These are phyloP conservation scores for Leptodermis oblonga DNA, from an alignment of 257 asterid genomes.

Conservation along the genomic window DNA sequence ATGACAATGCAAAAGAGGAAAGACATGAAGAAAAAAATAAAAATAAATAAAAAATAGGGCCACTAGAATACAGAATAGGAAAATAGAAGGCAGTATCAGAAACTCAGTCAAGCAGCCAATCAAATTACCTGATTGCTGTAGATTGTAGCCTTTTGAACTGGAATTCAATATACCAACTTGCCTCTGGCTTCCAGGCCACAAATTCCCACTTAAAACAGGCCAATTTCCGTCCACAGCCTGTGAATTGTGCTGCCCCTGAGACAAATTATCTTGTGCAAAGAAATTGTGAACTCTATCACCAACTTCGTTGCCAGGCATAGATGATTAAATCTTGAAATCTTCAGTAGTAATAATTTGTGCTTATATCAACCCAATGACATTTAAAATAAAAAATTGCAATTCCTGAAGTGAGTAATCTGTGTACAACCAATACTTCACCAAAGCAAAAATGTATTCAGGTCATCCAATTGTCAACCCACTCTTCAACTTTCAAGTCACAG, in stretches of 20 bases:
- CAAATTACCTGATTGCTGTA: slow-evolving; percentile 35
- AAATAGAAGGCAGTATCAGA: not conserved
- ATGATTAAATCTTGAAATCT: slow-evolving; percentile 37
- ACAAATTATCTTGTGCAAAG: slow-evolving; percentile 65
- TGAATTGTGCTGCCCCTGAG: slow-evolving; percentile 61
- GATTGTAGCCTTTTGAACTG: slow-evolving; percentile 35
- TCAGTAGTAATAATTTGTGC: slow-evolving; percentile 14
- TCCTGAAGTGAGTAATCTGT: not conserved
- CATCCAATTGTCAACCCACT: slow-evolving; percentile 1
- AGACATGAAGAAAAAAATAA: not conserved
- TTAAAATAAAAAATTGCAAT: not conserved
- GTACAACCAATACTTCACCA: not conserved
- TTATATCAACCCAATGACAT: slow-evolving; percentile 11
- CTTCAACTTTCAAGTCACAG: slow-evolving; percentile 8
- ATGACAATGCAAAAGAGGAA: not conserved
- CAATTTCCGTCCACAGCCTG: slow-evolving; percentile 55
- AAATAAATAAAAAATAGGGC: not conserved
- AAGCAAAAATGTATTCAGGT: not conserved
- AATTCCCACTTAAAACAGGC: slow-evolving; percentile 46
- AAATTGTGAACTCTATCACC: slow-evolving; percentile 93
- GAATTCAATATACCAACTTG: slow-evolving; percentile 42
- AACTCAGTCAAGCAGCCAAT: not conserved
- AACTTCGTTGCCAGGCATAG: slow-evolving; percentile 94
- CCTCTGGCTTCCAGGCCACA: slow-evolving; percentile 59
- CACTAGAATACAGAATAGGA: not conserved